Base-by-base conservation (phyloP, 768 basidiomycete genomes). In the Phanerodontia chrysosporium region DNA sequence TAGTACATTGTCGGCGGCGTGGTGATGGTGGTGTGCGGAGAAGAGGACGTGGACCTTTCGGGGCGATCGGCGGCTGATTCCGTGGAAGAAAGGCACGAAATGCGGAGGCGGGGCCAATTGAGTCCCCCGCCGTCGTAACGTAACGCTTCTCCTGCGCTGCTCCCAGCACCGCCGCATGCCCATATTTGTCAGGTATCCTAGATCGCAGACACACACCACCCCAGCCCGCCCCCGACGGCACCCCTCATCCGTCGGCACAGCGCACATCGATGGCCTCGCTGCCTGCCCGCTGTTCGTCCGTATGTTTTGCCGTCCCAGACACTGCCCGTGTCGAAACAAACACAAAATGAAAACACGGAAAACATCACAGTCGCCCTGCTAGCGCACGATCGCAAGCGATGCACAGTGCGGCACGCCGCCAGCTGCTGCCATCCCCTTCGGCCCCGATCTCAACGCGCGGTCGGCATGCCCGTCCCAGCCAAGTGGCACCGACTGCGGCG, bases 11-110 rank as follows among this genome's bases (percentile, higher is more conserved):
- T 45, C 16, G 28, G 22, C 32, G 39, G 44, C 21, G 27, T 30
- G 45, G 45, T 25, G 30, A 35, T 45, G 45, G 58, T 25, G 49
- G 58, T 22, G 13, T 29, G 39, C 29, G 57, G 57, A 51, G 45
- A 58, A 27, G 45, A 51, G 30, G 48, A n/a, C 36, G 27, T 6
- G n/a, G 8, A 42, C 45, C n/a, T 30, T 49, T 49, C 36, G 22
- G 57, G 49, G 51, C 21, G 44, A 55, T 61, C 60, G 51, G 36
- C 60, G 60, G n/a, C n/a, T 32, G 32, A 36, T 46, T 58, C 60
- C 60, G 60, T 58, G 60, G 13, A 51, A 39, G 39, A n/a, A 45
- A 56, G 45, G 51, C 36, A 53, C 52, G 24, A 42, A 42, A 42
- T 42, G 39, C 18, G 39, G 39, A 18, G 39, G 22, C 51, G 51